phyloP scores from a whole-genome alignment of 805 yeast species.

The Metschnikowia reukaufii region DNA sequence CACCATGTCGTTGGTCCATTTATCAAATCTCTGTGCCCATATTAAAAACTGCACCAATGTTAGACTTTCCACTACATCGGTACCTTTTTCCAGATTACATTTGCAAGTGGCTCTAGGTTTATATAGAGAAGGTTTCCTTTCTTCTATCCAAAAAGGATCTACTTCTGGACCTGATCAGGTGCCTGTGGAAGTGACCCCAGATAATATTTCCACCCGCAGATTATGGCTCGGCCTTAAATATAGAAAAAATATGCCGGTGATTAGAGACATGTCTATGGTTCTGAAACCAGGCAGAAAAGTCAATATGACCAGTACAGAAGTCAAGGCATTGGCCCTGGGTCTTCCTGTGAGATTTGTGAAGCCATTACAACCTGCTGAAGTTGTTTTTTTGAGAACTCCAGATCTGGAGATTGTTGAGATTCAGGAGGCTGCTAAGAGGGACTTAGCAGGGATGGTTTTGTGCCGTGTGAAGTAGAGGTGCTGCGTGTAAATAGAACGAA shows the following conservation, averaged over 20 bases:
- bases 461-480: conserved; percentile 70
- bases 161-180: conserved; percentile 76
- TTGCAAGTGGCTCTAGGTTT: conserved; percentile 80
- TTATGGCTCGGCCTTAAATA: conserved; percentile 93
- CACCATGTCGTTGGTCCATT: conserved; percentile 77
- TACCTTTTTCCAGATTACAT: conserved; percentile 82
- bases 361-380: conserved; percentile 88
- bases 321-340: conserved; percentile 75
- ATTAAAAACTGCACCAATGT: conserved; percentile 84
- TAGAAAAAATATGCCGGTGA: conserved; percentile 74
- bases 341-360: conserved; percentile 67
- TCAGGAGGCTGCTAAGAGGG: conserved; percentile 80
- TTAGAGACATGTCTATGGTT: conserved; percentile 67
- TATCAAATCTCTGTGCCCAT: conserved; percentile 85
- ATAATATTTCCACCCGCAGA: conserved; percentile 80
- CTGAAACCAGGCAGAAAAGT: conserved; percentile 85
- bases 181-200: conserved; percentile 79
- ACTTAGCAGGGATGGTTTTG: conserved; percentile 72
- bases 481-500: conserved; percentile 7
- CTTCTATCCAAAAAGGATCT: conserved; percentile 83
- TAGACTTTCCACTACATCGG: conserved; percentile 66
- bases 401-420: conserved; percentile 62
- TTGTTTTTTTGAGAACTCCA: conserved; percentile 61
- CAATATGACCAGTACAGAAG: conserved; percentile 58
- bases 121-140: conserved; percentile 86